Evolutionary conservation across 192 early-diverging fungal genomes (phyloP).

Genomic region (Cetraspora pellucida): DNA sequence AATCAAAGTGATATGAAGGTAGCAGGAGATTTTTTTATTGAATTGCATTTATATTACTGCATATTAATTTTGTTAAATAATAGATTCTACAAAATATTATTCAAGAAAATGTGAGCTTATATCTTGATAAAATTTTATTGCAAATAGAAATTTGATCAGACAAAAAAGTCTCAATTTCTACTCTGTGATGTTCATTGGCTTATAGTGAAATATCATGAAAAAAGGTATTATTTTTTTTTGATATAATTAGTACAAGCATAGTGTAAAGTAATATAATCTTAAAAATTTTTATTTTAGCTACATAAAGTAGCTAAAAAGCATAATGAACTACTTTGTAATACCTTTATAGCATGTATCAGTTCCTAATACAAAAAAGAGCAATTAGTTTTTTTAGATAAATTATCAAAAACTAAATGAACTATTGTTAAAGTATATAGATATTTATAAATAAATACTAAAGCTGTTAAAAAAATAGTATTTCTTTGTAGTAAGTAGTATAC

Average conservation of each 20-base stretch:
- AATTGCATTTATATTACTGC: too few species aligned
- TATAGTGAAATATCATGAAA: conserved; percentile 4
- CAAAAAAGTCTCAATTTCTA: conserved; percentile 6
- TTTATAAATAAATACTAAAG: not conserved
- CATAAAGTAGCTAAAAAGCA: not conserved
- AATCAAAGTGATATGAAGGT: conserved; percentile 2
- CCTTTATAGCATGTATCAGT: not conserved
- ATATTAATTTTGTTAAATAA: not conserved
- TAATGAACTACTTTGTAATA: not conserved
- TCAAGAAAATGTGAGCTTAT: not conserved
- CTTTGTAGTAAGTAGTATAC: conserved; percentile 1
- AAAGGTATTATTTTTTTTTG: conserved; percentile 1
- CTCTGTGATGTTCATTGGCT: conserved; percentile 6
- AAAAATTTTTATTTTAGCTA: conserved; percentile 2
- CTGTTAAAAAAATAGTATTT: conserved; percentile 13
- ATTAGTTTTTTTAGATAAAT: conserved; percentile 12
- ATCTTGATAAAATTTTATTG: not conserved
- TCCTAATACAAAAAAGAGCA: not conserved
- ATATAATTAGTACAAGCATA: not conserved
- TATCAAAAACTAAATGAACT: not conserved
- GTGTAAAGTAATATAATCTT: not conserved
- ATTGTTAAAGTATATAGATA: not conserved
- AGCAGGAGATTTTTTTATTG: not conserved
- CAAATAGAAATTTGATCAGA: not conserved
- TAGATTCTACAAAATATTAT: not conserved